Evolutionary conservation across 2,329 filamentous ascomycete species (phyloP).

Genomic region (Ophiostoma australiae): DNA sequence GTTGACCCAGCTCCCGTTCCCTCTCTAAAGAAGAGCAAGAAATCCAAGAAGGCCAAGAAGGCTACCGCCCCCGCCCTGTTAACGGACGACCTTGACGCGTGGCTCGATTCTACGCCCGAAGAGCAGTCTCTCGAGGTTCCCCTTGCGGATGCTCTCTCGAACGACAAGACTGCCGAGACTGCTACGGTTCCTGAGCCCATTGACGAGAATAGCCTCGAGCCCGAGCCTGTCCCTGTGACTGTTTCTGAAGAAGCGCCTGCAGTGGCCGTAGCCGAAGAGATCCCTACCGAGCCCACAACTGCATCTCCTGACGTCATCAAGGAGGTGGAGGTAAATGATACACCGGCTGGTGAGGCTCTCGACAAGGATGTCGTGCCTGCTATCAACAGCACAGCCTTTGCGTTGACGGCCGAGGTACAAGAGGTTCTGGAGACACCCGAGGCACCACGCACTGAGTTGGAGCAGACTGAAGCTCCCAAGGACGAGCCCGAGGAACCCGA

Average conservation of each 20-base stretch:
- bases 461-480: neutral
- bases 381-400: neutral
- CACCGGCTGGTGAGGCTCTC: neutral
- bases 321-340: neutral
- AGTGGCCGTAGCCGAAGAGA: neutral
- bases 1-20: neutral
- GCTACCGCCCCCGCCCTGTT: neutral
- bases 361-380: neutral
- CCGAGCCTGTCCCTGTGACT: neutral
- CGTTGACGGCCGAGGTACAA: neutral
- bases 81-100: neutral
- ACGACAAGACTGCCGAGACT: neutral
- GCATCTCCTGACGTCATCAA: neutral
- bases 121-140: neutral
- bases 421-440: neutral
- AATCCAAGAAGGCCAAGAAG: slow-evolving; percentile 9
- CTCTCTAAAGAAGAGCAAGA: slow-evolving; percentile 13
- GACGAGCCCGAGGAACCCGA: neutral
- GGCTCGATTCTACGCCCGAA: neutral
- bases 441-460: neutral
- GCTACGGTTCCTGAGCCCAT: neutral
- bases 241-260: neutral
- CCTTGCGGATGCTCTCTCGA: neutral
- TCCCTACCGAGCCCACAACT: neutral
- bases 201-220: neutral